Evolutionary conservation across 108 stramenopile species (phyloP).

Genomic region (Pseudonitzschia delicatissima): DNA sequence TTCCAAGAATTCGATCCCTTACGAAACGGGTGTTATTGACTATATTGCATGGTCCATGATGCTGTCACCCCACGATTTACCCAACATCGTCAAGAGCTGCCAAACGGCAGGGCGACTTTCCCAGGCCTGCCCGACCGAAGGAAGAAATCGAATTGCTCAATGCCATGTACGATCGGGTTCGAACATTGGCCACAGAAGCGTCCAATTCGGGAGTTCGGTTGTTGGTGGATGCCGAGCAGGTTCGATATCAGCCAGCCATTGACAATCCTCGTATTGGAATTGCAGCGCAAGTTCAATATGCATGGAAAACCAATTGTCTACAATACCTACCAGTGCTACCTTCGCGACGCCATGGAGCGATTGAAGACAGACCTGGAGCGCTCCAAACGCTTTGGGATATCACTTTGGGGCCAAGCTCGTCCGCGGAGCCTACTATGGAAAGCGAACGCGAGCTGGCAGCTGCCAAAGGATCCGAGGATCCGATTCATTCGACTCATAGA

Average conservation of each 20-base stretch:
- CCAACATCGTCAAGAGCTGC: slow-evolving; percentile 49
- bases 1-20: slow-evolving; percentile 58
- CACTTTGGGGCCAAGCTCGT: slow-evolving; percentile 95
- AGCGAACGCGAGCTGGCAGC: slow-evolving; percentile 80
- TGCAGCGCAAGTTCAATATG: slow-evolving; percentile 69
- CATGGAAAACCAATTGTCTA: slow-evolving; percentile 71
- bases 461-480: slow-evolving; percentile 46
- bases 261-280: slow-evolving; percentile 55
- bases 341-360: slow-evolving; percentile 71
- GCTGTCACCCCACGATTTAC: slow-evolving; percentile 49
- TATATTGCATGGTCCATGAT: slow-evolving; percentile 80
- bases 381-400: slow-evolving; percentile 66
- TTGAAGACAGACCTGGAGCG: slow-evolving; percentile 81
- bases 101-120: slow-evolving; percentile 65
- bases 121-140: slow-evolving; percentile 66
- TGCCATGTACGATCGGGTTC: slow-evolving; percentile 64
- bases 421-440: slow-evolving; percentile 97
- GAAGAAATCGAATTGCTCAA: slow-evolving; percentile 81
- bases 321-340: slow-evolving; percentile 95
- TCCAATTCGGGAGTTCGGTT: slow-evolving; percentile 62
- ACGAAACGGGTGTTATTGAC: slow-evolving; percentile 58
- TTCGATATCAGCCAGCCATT: slow-evolving; percentile 95
- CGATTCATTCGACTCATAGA: slow-evolving; percentile 82
- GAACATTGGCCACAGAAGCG: slow-evolving; percentile 74
- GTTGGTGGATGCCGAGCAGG: slow-evolving; percentile 97